Evolutionary conservation across 2,329 filamentous ascomycete genomes (phyloP).

Genomic region (Penicillium sp.): DNA sequence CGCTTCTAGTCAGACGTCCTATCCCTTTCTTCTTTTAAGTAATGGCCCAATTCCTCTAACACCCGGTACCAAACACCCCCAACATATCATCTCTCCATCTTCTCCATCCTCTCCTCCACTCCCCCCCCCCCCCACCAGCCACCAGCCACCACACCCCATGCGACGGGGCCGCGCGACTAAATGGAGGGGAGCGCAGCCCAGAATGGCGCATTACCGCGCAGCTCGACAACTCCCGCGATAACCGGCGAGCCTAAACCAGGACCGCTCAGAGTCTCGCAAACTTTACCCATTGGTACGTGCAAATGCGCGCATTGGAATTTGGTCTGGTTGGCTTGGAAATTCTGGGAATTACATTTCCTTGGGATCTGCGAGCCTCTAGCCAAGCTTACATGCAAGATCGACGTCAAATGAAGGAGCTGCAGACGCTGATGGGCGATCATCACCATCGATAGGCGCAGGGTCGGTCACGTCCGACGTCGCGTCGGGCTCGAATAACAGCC

Average conservation of each 20-base stretch:
- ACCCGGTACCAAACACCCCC: not conserved
- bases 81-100: not conserved
- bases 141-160: conserved; percentile 34
- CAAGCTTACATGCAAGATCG: not conserved
- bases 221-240: conserved; percentile 35
- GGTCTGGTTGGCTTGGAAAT: conserved; percentile 10
- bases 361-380: conserved; percentile 3
- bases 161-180: conserved; percentile 26
- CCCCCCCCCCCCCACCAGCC: not conserved
- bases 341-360: not conserved
- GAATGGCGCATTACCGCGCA: conserved; percentile 33
- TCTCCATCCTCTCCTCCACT: not conserved
- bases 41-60: conserved; percentile 9
- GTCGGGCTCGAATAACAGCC: conserved; percentile 39
- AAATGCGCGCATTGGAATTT: conserved; percentile 12
- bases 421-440: conserved; percentile 5
- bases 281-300: conserved; percentile 36
- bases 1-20: not conserved
- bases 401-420: not conserved
- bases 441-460: conserved; percentile 26
- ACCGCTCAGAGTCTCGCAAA: conserved; percentile 28
- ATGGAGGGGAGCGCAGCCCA: conserved; percentile 41
- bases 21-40: not conserved
- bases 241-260: conserved; percentile 32
- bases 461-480: conserved; percentile 39